Base-by-base conservation (phyloP, 2,329 filamentous ascomycete genomes). In the Cladosporium sp. region DNA sequence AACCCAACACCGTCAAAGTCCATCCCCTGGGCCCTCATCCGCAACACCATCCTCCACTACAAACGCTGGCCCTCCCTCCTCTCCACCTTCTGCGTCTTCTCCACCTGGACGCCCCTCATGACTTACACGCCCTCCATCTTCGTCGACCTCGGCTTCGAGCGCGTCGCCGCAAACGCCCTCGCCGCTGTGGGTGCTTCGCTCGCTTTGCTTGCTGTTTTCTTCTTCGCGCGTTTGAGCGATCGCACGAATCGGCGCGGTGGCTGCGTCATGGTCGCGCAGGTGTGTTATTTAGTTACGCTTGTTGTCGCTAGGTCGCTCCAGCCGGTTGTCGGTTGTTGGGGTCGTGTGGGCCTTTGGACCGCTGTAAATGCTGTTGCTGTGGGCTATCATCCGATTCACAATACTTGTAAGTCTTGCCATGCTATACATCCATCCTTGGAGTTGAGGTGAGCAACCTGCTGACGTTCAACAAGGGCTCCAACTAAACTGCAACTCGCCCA, bases 351-450 rank as follows among this genome's bases (percentile, higher is more conserved):
- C 0, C 61, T 80, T 6, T 79, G 76, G 77, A 80, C 77, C 3
- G 66, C 67, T 0, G 68, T 79, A 2, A 79, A 80, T 59, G 65
- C 64, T 1, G 71, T 79, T 32, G 74, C 76, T 0, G 77, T 79
- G 7, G 73, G 76, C 0, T 80, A 79, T 54, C 77, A 80, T 58
- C 76, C 76, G 0, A 68, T 76, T 0, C 75, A 79, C 49, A 80
- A 79, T 59, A 70, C 73, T 0, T 80, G 76, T 76, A 64, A 47
- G 34, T 38, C 7, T 13, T 4, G 12, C 17, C 77, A 15, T 74
- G n/a, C n/a, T n/a, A n/a, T n/a, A 27, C 22, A 27, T 27, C 22
- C 22, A 4, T 9, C 22, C 9, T 27, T 5, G 5, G 9, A 27
- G 5, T 9, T 9, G 9, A 27, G 5, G 22, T 5, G 9, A 9